phyloP scores from a whole-genome alignment of 257 asterid species.

The Pogostemon cablin region DNA sequence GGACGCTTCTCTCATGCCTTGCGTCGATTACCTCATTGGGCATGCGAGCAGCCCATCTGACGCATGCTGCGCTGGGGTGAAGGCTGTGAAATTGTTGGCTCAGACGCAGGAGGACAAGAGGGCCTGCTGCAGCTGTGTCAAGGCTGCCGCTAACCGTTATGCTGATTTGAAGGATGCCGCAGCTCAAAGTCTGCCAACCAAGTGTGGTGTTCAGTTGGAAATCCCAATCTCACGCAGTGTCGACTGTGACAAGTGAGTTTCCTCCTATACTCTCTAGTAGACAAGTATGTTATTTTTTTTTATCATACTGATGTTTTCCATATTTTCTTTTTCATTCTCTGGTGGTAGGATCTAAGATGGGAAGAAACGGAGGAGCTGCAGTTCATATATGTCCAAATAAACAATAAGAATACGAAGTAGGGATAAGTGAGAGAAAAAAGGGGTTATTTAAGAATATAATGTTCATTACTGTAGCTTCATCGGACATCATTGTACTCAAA shows the following conservation, averaged over 20 bases:
- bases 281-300: too few species aligned
- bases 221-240: constrained; percentile 43
- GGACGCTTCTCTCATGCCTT: constrained; percentile 35
- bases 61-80: constrained; percentile 42
- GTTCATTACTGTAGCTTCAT: too few species aligned
- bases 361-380: too few species aligned
- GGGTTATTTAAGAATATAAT: too few species aligned
- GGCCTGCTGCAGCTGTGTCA: constrained; percentile 42
- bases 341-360: too few species aligned
- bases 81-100: constrained; percentile 28
- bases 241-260: constrained; percentile 36
- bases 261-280: too few species aligned
- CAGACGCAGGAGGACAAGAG: constrained; percentile 35
- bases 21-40: constrained; percentile 42
- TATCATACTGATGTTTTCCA: too few species aligned
- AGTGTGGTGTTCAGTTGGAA: constrained; percentile 43
- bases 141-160: constrained; percentile 39
- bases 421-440: too few species aligned
- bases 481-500: too few species aligned
- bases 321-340: too few species aligned
- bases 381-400: too few species aligned
- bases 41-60: constrained; percentile 34
- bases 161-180: constrained; percentile 43
- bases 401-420: too few species aligned
- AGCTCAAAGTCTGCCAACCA: constrained; percentile 40